Conservation (phyloP, 2,329 filamentous ascomycete genomes). For the Botrytis porri region DNA sequence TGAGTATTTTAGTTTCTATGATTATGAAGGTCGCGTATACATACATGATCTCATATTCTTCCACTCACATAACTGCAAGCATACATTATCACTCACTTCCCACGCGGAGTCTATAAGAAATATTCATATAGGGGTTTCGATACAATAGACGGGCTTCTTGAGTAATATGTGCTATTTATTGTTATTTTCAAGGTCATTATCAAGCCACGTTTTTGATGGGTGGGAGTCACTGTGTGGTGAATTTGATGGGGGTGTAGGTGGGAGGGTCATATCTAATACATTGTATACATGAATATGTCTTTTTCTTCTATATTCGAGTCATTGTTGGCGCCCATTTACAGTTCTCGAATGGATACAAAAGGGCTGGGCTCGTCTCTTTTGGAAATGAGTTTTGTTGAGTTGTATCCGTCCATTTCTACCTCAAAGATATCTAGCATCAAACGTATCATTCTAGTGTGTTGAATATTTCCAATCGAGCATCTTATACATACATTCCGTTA, state of each 20-base stretch:
- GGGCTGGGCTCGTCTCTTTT: neutral
- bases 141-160: neutral
- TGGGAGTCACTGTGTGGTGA: neutral
- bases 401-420: rapidly evolving
- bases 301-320: neutral
- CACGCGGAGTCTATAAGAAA: neutral
- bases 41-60: neutral
- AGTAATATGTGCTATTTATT: neutral
- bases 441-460: neutral
- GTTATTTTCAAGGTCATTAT: neutral
- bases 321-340: rapidly evolving
- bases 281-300: neutral
- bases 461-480: neutral
- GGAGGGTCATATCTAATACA: neutral
- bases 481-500: neutral
- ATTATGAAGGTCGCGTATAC: neutral
- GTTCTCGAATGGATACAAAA: neutral
- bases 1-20: neutral
- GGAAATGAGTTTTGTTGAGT: neutral
- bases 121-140: neutral
- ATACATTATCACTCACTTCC: neutral
- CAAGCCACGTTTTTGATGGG: neutral
- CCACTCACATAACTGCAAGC: neutral
- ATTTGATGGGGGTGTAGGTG: neutral
- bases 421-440: neutral